A percentile compares a stretch with the other conserved stretches of the same genome.
Evolutionary conservation across 176 grass and related monocot genomes (phyloP).

Genomic region (Poa annua): DNA sequence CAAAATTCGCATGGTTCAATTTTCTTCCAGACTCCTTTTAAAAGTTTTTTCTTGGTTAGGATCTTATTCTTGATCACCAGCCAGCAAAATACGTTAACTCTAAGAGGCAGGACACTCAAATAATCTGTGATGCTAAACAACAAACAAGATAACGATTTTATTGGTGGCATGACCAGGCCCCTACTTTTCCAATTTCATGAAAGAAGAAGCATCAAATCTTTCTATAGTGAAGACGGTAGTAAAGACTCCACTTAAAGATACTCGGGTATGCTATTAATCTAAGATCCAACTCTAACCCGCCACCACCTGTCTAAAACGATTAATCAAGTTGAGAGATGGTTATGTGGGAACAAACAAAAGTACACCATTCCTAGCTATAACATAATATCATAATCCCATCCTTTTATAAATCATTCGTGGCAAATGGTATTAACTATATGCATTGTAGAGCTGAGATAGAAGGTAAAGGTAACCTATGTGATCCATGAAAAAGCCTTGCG

Average conservation of each 20-base stretch:
- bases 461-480: conserved; percentile 29
- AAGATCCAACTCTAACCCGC: neutral
- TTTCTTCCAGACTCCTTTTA: too few species aligned
- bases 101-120: too few species aligned
- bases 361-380: neutral
- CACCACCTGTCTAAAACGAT: neutral
- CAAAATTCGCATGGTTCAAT: too few species aligned
- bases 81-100: too few species aligned
- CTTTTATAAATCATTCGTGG: neutral
- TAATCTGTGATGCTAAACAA: too few species aligned
- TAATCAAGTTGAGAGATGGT: neutral
- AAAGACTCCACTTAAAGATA: too few species aligned
- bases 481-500: conserved; percentile 49
- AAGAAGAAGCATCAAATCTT: too few species aligned
- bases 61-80: neutral
- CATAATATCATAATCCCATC: neutral
- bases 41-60: neutral
- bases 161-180: too few species aligned
- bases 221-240: too few species aligned
- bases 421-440: neutral
- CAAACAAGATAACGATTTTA: too few species aligned
- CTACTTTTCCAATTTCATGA: too few species aligned
- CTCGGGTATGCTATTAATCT: too few species aligned
- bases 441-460: neutral
- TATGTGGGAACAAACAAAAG: neutral